Evolutionary conservation across 192 early-diverging fungal genomes (phyloP).

Genomic region (Backusella tarrabulga): DNA sequence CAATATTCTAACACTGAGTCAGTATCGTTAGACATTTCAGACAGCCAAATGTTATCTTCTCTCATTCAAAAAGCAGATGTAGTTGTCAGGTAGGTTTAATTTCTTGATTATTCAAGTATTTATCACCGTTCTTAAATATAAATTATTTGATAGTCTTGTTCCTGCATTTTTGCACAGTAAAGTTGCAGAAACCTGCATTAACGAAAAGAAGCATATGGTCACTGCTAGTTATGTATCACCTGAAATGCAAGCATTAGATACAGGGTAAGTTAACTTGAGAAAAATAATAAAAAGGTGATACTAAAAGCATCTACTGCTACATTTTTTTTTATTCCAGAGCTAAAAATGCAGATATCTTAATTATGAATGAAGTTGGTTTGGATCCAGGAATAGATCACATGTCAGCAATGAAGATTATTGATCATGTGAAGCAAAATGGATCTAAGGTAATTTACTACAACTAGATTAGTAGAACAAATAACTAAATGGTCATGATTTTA

Average conservation of each 20-base stretch:
- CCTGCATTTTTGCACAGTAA: constrained; percentile 84
- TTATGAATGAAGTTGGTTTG: constrained; percentile 97
- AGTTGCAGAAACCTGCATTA: constrained; percentile 74
- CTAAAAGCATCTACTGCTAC: neutral
- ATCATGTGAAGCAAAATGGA: constrained; percentile 34
- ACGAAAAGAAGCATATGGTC: constrained; percentile 88
- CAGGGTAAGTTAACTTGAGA: constrained; percentile 41
- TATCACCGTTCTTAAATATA: neutral
- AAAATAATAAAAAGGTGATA: neutral
- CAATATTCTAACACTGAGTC: constrained; percentile 60
- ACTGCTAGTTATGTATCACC: constrained; percentile 96
- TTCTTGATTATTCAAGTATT: neutral
- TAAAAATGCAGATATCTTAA: constrained; percentile 75
- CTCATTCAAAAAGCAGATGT: constrained; percentile 78
- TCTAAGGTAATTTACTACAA: constrained; percentile 1
- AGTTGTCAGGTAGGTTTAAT: constrained; percentile 65
- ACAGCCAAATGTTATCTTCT: constrained; percentile 54
- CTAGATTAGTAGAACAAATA: neutral
- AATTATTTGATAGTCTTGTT: constrained; percentile 59
- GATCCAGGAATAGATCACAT: constrained; percentile 99
- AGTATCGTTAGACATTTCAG: constrained; percentile 69
- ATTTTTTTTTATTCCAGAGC: constrained; percentile 45
- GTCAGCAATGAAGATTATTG: constrained; percentile 94
- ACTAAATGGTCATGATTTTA: constrained; percentile 28
- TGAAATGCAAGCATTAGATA: constrained; percentile 80